A percentile compares a stretch with the other conserved stretches of the same genome.
Conservation (phyloP, 2,329 filamentous ascomycete species). For the Exophiala spinifera region DNA sequence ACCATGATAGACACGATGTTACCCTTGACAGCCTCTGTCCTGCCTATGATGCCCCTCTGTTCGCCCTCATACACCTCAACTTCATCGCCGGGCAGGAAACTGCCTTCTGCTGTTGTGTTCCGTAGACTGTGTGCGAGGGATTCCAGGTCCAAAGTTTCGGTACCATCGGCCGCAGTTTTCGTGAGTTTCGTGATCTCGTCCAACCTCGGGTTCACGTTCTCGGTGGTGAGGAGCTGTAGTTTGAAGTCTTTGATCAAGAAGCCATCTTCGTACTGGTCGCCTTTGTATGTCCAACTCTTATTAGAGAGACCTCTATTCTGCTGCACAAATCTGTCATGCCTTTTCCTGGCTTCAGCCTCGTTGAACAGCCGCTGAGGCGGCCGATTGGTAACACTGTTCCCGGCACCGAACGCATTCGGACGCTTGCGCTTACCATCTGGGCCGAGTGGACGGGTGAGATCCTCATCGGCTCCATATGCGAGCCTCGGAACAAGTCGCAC, state of each 20-base stretch:
- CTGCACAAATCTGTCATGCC: slow-evolving; percentile 63
- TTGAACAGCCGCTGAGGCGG: slow-evolving; percentile 90
- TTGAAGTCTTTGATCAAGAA: slow-evolving; percentile 94
- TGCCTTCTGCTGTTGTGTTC: slow-evolving; percentile 73
- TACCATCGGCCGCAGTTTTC: slow-evolving; percentile 82
- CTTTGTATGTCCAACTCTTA: slow-evolving; percentile 79
- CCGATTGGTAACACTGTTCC: slow-evolving; percentile 56
- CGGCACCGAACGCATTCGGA: slow-evolving; percentile 45
- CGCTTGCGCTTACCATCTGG: slow-evolving; percentile 74
- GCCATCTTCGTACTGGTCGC: slow-evolving; percentile 86
- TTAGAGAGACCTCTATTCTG: slow-evolving; percentile 50
- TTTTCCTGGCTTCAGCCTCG: slow-evolving; percentile 87
- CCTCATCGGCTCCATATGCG: slow-evolving; percentile 86
- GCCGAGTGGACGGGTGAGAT: slow-evolving; percentile 50
- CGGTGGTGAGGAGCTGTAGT: slow-evolving; percentile 77
- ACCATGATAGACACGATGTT: slow-evolving; percentile 91
- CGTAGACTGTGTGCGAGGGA: slow-evolving; percentile 88
- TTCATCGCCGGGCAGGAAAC: slow-evolving; percentile 89
- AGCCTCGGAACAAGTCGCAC: slow-evolving; percentile 86
- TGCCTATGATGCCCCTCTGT: slow-evolving; percentile 85
- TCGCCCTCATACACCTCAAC: slow-evolving; percentile 96
- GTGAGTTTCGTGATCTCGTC: slow-evolving; percentile 97
- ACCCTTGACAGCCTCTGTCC: slow-evolving; percentile 77
- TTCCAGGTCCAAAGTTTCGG: slow-evolving; percentile 87
- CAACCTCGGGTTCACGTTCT: slow-evolving; percentile 86